phyloP scores from a whole-genome alignment of 2,329 filamentous ascomycete species.

The Thielaviopsis cerberus region DNA sequence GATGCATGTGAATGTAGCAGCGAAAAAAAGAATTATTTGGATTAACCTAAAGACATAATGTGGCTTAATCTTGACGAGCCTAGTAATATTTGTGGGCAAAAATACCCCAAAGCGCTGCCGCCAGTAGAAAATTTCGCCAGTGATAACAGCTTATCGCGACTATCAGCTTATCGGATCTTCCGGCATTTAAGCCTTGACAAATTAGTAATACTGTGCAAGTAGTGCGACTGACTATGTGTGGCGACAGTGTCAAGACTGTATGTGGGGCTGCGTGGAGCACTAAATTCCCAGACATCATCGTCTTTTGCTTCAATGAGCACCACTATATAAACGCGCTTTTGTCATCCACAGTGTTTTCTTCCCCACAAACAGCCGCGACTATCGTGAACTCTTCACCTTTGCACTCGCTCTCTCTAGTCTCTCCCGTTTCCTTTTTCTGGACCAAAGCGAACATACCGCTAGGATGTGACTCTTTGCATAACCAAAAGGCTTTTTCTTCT shows the following conservation, averaged over 20 bases:
- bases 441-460: slow-evolving; percentile 1
- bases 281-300: not conserved
- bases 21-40: not conserved
- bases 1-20: not conserved
- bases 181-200: not conserved
- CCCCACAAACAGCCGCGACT: not conserved
- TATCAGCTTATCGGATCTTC: not conserved
- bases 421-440: not conserved
- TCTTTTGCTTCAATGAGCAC: not conserved
- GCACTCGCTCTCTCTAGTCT: not conserved
- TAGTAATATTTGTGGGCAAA: no score
- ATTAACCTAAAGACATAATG: not conserved
- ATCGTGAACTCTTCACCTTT: not conserved
- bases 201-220: not conserved
- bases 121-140: no score
- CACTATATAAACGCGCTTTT: not conserved
- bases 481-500: slow-evolving; percentile 6
- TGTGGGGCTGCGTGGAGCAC: not conserved
- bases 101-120: no score
- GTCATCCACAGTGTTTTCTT: no score
- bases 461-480: slow-evolving; percentile 11
- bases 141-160: not conserved
- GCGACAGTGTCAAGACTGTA: not conserved
- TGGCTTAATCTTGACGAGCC: not conserved
- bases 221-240: not conserved